Percentiles rank a stretch among this genome's conserved stretches.
phyloP scores from a whole-genome alignment of 495 filamentous ascomycete species.

The Hypoxylon cercidicola region DNA sequence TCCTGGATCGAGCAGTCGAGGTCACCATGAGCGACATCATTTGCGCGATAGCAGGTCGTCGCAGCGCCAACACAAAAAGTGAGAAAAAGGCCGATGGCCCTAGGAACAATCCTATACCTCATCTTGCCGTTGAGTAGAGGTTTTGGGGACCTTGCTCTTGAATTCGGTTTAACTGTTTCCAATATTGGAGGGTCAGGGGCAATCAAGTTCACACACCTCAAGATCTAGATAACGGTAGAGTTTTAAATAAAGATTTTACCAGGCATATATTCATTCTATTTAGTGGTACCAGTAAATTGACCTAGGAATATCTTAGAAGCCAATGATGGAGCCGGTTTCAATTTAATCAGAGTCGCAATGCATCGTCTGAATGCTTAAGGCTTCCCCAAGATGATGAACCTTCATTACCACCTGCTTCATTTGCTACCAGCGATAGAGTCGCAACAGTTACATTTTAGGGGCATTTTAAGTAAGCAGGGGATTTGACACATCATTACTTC shows the following conservation, averaged over 20 bases:
- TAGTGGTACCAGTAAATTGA: neutral
- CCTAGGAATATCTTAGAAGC: neutral
- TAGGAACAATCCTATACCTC: neutral
- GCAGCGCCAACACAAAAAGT: neutral
- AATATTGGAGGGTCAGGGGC: too few species aligned
- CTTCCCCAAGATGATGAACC: too few species aligned
- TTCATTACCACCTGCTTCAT: too few species aligned
- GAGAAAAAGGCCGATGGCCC: neutral
- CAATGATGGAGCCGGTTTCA: neutral
- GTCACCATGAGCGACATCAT: neutral
- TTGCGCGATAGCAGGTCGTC: neutral
- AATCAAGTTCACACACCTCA: too few species aligned
- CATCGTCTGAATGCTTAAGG: neutral
- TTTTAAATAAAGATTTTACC: too few species aligned
- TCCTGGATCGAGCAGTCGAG: neutral
- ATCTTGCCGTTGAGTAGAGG: neutral
- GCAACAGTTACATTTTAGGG: too few species aligned
- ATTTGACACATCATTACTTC: neutral
- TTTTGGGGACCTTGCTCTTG: neutral
- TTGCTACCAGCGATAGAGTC: too few species aligned
- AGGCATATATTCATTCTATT: neutral
- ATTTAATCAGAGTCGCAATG: neutral
- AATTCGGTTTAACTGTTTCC: neutral
- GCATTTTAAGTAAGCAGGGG: neutral
- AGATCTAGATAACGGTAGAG: too few species aligned